Percentiles rank a stretch among this genome's conserved stretches.
These are phyloP conservation scores for Neonectria coccinea DNA, from an alignment of 2,329 filamentous ascomycete genomes.

Conservation along the genomic window DNA sequence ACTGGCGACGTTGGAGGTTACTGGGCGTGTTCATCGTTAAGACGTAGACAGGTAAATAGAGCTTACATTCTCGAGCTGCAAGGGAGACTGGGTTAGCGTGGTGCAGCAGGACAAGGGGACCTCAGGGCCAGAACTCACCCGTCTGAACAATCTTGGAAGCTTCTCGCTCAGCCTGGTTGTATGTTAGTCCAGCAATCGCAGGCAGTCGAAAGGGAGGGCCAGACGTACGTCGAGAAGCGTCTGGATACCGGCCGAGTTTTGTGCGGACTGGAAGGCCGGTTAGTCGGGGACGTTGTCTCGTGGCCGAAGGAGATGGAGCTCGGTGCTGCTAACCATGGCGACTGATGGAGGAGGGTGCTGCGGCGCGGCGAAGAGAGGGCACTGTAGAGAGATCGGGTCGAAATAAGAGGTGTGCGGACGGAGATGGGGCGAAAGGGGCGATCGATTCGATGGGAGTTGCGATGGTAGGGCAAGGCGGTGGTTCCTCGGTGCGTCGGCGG, in stretches of 20 bases:
- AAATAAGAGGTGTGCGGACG: background rate
- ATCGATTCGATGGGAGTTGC: constrained; percentile 21
- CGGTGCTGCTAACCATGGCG: constrained; percentile 42
- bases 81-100: constrained; percentile 45
- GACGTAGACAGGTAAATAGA: constrained; percentile 23
- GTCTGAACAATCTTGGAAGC: constrained; percentile 99
- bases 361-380: background rate
- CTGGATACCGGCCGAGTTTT: constrained; percentile 98
- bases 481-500: background rate
- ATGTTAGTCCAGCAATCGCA: constrained; percentile 5
- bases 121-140: constrained; percentile 65
- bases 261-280: constrained; percentile 78
- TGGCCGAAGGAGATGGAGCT: constrained; percentile 16
- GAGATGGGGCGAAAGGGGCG: background rate
- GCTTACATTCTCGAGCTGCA: constrained; percentile 87
- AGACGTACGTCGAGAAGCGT: constrained; percentile 93
- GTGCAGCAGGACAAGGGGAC: constrained; percentile 24
- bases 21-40: constrained; percentile 12
- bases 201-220: constrained; percentile 20
- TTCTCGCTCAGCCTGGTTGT: constrained; percentile 87
- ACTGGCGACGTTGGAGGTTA: constrained; percentile 40
- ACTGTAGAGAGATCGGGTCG: constrained; percentile 2
- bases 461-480: constrained; percentile 21
- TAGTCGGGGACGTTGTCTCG: constrained; percentile 34
- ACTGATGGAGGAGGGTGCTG: constrained; percentile 12